phyloP scores from a whole-genome alignment of 768 basidiomycete genomes.

The Kwoniella dejecticola region DNA sequence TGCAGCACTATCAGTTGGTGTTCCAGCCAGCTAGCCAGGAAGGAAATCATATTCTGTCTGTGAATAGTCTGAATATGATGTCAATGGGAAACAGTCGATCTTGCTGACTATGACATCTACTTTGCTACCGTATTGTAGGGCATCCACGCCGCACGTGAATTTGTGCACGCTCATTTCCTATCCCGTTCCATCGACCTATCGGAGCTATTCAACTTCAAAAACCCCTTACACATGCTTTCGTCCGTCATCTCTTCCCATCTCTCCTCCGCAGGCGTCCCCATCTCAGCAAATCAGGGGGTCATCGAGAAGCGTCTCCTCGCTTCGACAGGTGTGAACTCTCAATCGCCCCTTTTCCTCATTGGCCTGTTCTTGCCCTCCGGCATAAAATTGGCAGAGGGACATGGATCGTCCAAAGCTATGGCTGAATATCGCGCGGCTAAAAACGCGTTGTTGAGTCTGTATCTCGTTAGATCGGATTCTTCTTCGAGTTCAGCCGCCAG shows the following conservation, averaged over 20 bases:
- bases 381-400: slow-evolving; percentile 86
- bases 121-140: slow-evolving; percentile 46
- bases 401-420: slow-evolving; percentile 90
- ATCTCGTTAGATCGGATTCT: slow-evolving; percentile 43
- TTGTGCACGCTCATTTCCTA: slow-evolving; percentile 86
- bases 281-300: slow-evolving; percentile 50
- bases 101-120: too few species aligned
- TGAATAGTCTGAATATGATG: slow-evolving; percentile 1
- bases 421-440: slow-evolving; percentile 78
- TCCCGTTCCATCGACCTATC: slow-evolving; percentile 79
- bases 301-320: slow-evolving; percentile 65
- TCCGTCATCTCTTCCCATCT: slow-evolving; percentile 71
- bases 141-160: slow-evolving; percentile 79
- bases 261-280: slow-evolving; percentile 4
- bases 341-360: slow-evolving; percentile 92
- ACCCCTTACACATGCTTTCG: slow-evolving; percentile 75
- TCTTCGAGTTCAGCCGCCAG: background rate
- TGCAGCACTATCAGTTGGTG: background rate
- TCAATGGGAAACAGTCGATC: background rate
- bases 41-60: background rate
- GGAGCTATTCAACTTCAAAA: slow-evolving; percentile 74
- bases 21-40: background rate
- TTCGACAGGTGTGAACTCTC: slow-evolving; percentile 88
- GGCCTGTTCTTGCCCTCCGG: slow-evolving; percentile 80
- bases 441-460: slow-evolving; percentile 50